Percentiles rank a stretch among this genome's conserved stretches.
These are phyloP conservation scores for Alternaria sp. DNA, from an alignment of 2,329 filamentous ascomycete species.

Conservation along the genomic window DNA sequence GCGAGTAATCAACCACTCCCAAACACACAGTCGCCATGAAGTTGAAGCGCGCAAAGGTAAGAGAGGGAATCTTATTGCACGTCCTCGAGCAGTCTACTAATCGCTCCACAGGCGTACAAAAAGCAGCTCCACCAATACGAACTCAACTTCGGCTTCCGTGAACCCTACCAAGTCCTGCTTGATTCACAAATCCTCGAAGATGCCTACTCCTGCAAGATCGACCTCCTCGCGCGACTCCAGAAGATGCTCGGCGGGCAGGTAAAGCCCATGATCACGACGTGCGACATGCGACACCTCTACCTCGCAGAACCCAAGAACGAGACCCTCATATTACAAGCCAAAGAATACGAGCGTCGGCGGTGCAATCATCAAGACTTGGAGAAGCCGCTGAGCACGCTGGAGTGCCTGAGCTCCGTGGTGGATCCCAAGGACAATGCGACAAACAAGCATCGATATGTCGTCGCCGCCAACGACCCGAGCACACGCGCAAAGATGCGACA, in stretches of 20 bases:
- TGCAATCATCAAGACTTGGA: conserved; percentile 81
- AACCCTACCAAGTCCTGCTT: conserved; percentile 82
- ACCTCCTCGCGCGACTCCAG: conserved; percentile 76
- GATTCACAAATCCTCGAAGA: conserved; percentile 86
- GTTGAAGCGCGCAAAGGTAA: conserved; percentile 42
- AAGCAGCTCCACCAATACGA: conserved; percentile 96
- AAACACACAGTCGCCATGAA: conserved; percentile 31
- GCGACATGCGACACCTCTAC: conserved; percentile 81
- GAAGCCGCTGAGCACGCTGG: conserved; percentile 70
- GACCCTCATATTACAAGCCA: conserved; percentile 74
- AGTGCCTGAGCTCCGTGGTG: conserved; percentile 77
- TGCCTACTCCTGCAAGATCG: conserved; percentile 83
- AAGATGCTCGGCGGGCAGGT: conserved; percentile 85
- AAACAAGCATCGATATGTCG: conserved; percentile 81
- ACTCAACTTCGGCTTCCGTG: conserved; percentile 85
- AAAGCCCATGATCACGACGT: conserved; percentile 85
- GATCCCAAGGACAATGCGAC: conserved; percentile 74
- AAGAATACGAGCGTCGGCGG: conserved; percentile 74
- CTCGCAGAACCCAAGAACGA: conserved; percentile 61
- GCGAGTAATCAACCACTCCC: conserved; percentile 4
- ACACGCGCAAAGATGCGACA: conserved; percentile 68
- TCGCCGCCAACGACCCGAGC: conserved; percentile 73
- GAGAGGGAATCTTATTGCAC: not conserved
- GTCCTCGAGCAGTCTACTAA: not conserved
- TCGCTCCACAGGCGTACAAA: conserved; percentile 72